These are phyloP conservation scores for Flaveria sonorensis DNA, from an alignment of 129 eudicot genomes.

Conservation along the genomic window DNA sequence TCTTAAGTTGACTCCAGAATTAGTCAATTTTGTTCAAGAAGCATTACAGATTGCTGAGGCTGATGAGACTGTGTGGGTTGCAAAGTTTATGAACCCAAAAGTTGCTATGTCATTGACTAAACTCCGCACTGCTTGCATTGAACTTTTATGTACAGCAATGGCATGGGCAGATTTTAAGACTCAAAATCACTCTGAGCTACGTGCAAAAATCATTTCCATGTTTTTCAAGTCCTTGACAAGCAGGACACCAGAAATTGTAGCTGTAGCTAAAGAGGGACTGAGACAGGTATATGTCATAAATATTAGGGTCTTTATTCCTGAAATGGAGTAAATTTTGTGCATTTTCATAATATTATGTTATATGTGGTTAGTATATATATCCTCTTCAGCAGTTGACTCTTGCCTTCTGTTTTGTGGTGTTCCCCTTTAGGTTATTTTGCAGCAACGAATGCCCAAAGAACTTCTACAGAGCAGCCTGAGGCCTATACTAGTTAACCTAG, in stretches of 20 bases:
- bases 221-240: conserved; percentile 94
- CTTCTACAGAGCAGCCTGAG: conserved; percentile 97
- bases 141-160: conserved; percentile 97
- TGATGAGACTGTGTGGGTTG: conserved; percentile 94
- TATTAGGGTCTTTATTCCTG: conserved; percentile 12
- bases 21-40: conserved; percentile 89
- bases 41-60: conserved; percentile 97
- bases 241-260: conserved; percentile 88
- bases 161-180: conserved; percentile 98
- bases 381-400: conserved; percentile 17
- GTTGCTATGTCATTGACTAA: conserved; percentile 85
- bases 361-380: conserved; percentile 20
- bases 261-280: conserved; percentile 94
- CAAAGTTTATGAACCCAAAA: conserved; percentile 88
- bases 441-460: conserved; percentile 99
- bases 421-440: conserved; percentile 69
- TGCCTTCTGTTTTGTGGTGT: conserved; percentile 18
- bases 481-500: conserved; percentile 93
- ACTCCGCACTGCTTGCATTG: conserved; percentile 98
- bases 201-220: conserved; percentile 91
- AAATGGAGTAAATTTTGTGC: conserved; percentile 12
- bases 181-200: conserved; percentile 85
- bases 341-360: conserved; percentile 8
- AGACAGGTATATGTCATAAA: conserved; percentile 62
- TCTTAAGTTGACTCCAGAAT: conserved; percentile 85